phyloP scores from a whole-genome alignment of 2,329 filamentous ascomycete species.

The Cryphonectria japonica region DNA sequence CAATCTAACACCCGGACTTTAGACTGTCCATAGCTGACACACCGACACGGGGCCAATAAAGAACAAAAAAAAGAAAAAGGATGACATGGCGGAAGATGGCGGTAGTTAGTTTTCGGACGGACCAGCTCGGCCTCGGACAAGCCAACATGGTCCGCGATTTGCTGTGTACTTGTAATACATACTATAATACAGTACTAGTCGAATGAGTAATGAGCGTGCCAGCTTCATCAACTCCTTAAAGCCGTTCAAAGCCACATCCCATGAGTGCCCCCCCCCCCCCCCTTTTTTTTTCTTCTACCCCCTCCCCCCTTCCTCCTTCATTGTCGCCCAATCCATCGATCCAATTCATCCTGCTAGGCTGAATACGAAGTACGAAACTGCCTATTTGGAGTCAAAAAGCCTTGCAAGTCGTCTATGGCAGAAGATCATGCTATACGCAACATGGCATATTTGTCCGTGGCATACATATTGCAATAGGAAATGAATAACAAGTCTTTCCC shows the following conservation, averaged over 20 bases:
- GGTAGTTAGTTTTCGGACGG: background rate
- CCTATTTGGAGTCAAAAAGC: background rate
- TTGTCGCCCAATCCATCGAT: background rate
- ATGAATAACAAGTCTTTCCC: background rate
- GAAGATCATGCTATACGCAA: background rate
- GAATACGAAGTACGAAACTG: background rate
- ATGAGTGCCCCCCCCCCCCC: background rate
- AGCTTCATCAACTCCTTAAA: background rate
- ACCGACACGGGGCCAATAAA: background rate
- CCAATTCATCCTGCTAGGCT: background rate
- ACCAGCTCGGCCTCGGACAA: slow-evolving; percentile 15
- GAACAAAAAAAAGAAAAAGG: background rate
- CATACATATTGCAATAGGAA: background rate
- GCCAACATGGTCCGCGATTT: background rate
- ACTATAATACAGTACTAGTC: background rate
- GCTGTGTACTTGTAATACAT: background rate
- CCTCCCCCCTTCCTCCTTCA: too few species aligned
- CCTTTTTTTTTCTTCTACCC: too few species aligned
- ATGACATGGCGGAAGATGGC: background rate
- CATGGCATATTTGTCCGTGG: background rate
- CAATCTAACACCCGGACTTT: background rate
- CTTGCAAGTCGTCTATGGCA: too few species aligned
- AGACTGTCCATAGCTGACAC: background rate
- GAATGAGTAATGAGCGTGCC: background rate
- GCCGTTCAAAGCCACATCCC: background rate